phyloP scores from a whole-genome alignment of 805 yeast species.

The Starmerella sp. region DNA sequence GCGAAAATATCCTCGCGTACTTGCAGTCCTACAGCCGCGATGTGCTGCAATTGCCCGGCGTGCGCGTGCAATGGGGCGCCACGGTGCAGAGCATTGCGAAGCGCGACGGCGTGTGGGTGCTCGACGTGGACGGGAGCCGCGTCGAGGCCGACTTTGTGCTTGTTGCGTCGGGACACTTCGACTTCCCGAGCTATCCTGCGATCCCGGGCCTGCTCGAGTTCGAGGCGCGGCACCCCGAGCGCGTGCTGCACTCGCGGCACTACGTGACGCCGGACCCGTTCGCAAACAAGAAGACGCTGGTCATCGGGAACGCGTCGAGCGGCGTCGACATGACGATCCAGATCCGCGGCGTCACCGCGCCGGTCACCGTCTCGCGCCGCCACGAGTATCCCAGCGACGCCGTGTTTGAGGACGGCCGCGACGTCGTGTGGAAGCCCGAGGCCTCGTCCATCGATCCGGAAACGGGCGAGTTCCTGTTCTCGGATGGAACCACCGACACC shows the following conservation, averaged over 20 bases:
- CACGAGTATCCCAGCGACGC: conserved; percentile 32
- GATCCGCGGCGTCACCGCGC: conserved; percentile 35
- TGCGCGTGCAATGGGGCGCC: conserved; percentile 36
- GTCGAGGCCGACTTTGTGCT: conserved; percentile 46
- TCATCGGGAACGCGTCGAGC: conserved; percentile 70
- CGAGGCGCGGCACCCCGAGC: conserved; percentile 21
- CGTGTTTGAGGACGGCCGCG: conserved; percentile 27
- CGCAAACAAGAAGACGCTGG: conserved; percentile 38
- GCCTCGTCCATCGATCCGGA: conserved; percentile 30
- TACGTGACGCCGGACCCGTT: conserved; percentile 41
- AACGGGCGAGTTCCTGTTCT: conserved; percentile 35
- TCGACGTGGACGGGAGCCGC: conserved; percentile 28
- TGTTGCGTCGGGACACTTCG: conserved; percentile 54
- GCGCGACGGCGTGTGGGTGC: conserved; percentile 35
- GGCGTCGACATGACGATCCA: conserved; percentile 66
- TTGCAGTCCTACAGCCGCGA: conserved; percentile 43
- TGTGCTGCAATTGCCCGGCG: conserved; percentile 25
- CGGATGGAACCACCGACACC: conserved; percentile 36
- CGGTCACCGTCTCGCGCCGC: conserved; percentile 41
- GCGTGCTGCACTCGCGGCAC: conserved; percentile 45
- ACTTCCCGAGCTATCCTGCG: conserved; percentile 49
- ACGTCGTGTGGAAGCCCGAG: conserved; percentile 33
- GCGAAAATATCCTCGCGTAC: conserved; percentile 52
- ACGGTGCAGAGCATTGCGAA: conserved; percentile 37
- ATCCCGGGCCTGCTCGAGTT: conserved; percentile 44